A percentile compares a stretch with the other conserved stretches of the same genome.
phyloP scores from a whole-genome alignment of 75 land plant species.

The Ceratopteris richardii region DNA sequence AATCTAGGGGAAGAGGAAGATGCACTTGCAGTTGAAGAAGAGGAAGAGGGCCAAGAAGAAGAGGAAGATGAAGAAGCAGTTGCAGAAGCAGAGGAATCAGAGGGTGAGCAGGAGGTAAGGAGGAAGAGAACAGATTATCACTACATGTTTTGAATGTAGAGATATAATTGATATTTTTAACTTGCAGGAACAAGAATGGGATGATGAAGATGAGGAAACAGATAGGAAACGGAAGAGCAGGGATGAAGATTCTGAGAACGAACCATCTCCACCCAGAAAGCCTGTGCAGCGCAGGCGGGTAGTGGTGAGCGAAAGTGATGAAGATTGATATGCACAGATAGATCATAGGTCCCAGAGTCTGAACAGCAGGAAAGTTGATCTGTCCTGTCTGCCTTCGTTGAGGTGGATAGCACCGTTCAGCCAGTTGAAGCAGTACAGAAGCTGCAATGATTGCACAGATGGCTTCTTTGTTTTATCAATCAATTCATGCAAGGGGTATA shows the following conservation, averaged over 20 bases:
- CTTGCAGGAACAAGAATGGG: neutral
- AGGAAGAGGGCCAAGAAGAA: conserved; percentile 53
- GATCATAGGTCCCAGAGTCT: no score
- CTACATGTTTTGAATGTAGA: no score
- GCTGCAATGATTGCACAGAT: neutral
- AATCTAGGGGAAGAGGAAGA: conserved; percentile 24
- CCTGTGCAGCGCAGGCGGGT: conserved; percentile 50
- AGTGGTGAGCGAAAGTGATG: conserved; percentile 93
- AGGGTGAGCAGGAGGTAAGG: conserved; percentile 11
- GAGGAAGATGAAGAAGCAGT: conserved; percentile 37
- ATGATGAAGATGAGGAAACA: conserved; percentile 10
- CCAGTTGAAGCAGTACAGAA: neutral
- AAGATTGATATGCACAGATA: conserved; percentile 64
- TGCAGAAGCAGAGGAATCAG: neutral
- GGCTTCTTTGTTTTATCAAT: neutral
- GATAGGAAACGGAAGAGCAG: conserved; percentile 48
- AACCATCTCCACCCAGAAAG: conserved; percentile 71
- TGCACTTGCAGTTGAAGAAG: conserved; percentile 44
- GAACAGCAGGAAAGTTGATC: no score
- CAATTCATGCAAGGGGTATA: neutral
- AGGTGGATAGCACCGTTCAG: no score
- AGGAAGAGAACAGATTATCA: conserved; percentile 32
- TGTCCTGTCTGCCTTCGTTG: no score
- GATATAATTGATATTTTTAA: no score
- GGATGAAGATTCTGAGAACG: conserved; percentile 56